A percentile compares a stretch with the other conserved stretches of the same genome.
Evolutionary conservation across 129 eudicot genomes (phyloP).

Genomic region (Artemisia argyi): DNA sequence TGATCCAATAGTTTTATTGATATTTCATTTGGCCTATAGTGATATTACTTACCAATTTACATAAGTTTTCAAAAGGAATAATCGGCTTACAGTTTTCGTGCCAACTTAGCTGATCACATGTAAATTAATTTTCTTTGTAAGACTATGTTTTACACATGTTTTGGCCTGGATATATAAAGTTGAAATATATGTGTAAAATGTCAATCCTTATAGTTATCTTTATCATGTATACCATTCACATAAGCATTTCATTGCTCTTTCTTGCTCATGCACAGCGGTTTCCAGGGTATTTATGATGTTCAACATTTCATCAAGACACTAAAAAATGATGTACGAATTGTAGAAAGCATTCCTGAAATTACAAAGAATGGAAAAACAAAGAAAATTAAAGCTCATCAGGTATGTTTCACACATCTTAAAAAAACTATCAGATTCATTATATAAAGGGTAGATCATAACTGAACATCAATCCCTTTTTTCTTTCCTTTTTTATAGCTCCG

Average conservation of each 20-base stretch:
- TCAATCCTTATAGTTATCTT: background rate
- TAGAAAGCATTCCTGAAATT: slow-evolving; percentile 78
- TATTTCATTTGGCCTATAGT: background rate
- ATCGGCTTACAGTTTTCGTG: background rate
- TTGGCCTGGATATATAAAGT: background rate
- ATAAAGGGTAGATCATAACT: background rate
- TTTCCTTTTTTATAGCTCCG: slow-evolving; percentile 49
- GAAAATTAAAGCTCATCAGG: slow-evolving; percentile 91
- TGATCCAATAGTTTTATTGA: background rate
- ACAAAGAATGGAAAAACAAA: slow-evolving; percentile 80
- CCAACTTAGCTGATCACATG: no score
- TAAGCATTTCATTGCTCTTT: slow-evolving; percentile 29
- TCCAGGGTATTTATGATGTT: slow-evolving; percentile 90
- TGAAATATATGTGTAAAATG: no score
- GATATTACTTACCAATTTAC: background rate
- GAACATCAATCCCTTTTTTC: slow-evolving; percentile 1
- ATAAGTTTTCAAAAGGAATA: background rate
- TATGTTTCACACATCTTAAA: slow-evolving; percentile 15
- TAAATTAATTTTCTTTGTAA: background rate
- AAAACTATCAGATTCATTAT: background rate
- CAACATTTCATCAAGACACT: slow-evolving; percentile 80
- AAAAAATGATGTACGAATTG: slow-evolving; percentile 70
- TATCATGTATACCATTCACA: background rate
- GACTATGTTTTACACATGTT: background rate
- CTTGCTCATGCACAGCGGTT: slow-evolving; percentile 58